Evolutionary conservation across 2,329 filamentous ascomycete genomes (phyloP), one percentile per base, ranked within the genome.

Genomic region (Dactylonectria macrodidyma): DNA sequence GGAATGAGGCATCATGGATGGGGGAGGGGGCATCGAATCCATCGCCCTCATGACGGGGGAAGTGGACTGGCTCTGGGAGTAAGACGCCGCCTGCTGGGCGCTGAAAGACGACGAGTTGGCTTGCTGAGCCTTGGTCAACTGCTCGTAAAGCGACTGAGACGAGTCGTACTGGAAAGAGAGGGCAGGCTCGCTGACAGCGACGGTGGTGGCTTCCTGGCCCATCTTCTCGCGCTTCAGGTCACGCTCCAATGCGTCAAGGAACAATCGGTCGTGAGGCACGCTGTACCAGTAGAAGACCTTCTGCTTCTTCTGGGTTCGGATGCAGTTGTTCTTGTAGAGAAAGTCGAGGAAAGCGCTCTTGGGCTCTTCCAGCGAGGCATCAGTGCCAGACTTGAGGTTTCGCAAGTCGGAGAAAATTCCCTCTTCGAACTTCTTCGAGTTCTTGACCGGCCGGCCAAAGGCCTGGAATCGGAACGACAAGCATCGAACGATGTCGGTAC

Each of bases 201-300:
- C 91, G 16, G 96, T 99, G 59, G 95, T 99, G 65, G 96, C 94
- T 84, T 99, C 96, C 84, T 99, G 96, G 73, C 93, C 92, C 95
- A 98, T 98, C 90, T 99, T 99, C 85, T 99, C 96, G 79, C 96
- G 91, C 91, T 99, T 99, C 79, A 99, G 85, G 80, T 99, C 96
- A 73, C 96, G 92, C 88, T 99, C 96, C 76, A 99, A 87, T 46
- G 96, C 96, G 85, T 99, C 96, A 75, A 99, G 91, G 84, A 99
- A 99, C 59, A 99, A 90, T 62, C 96, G 91, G 83, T 99, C 96
- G 81, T 99, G 96, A 1, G 96, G 96, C 55, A 99, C 96, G 85
- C 95, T 98, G 85, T 98, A 99, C 96, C 96, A 99, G 86, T 98
- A 99, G 80, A 99, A 99, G 73, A 99, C 96, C 87, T 99, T 99